A percentile compares a stretch with the other conserved stretches of the same genome.
phyloP scores from a whole-genome alignment of 2,329 filamentous ascomycete species.

The Colletotrichum magnum region DNA sequence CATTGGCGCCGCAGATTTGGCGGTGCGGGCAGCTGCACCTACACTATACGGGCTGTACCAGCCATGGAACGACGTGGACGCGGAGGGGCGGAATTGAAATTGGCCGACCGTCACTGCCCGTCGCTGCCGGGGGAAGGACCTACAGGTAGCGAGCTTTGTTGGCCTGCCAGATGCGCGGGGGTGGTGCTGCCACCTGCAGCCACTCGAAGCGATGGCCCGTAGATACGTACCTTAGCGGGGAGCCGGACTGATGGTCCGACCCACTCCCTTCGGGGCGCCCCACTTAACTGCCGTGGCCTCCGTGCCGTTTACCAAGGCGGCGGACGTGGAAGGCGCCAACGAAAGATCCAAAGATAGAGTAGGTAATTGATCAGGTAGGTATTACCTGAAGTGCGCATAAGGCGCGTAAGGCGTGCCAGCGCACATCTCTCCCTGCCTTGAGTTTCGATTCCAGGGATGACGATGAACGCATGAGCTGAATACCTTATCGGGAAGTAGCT shows the following conservation, averaged over 20 bases:
- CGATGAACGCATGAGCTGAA: slow-evolving; percentile 1
- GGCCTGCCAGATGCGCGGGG: background rate
- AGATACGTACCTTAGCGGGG: slow-evolving; percentile 13
- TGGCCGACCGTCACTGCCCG: slow-evolving; percentile 15
- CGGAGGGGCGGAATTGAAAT: slow-evolving; percentile 28
- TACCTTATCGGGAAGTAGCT: slow-evolving; percentile 1
- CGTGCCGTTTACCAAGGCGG: slow-evolving; percentile 19
- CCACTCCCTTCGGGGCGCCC: background rate
- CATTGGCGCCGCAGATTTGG: background rate
- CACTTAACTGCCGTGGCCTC: slow-evolving; percentile 4
- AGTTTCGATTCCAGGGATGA: background rate
- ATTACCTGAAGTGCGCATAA: background rate
- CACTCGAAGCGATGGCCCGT: too few relatives aligned
- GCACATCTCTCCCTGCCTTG: slow-evolving; percentile 2
- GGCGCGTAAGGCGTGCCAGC: background rate
- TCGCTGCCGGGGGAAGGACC: too few relatives aligned
- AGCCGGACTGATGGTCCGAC: slow-evolving; percentile 5
- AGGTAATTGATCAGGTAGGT: too few relatives aligned
- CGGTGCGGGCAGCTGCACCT: too few relatives aligned
- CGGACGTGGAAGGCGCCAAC: slow-evolving; percentile 1
- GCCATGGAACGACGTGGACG: background rate
- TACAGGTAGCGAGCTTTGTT: background rate
- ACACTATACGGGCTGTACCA: too few relatives aligned
- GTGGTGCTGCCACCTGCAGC: background rate
- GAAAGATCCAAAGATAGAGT: background rate